Conservation (phyloP, 495 filamentous ascomycete genomes). For the Darksidea phi region DNA sequence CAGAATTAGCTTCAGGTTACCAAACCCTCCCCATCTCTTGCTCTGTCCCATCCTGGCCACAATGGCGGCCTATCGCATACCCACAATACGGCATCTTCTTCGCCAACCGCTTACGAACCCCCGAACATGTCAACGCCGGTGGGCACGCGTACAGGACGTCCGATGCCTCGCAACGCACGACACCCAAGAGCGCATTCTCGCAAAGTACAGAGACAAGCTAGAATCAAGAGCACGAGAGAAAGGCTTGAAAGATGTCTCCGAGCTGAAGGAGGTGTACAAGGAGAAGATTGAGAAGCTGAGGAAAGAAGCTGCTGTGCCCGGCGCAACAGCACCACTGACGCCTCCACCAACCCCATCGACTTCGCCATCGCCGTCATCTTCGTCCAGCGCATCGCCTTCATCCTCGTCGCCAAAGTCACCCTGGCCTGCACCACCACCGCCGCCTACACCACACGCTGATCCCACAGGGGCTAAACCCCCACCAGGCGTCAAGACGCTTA, state of each 20-base stretch:
- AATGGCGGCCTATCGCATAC: slow-evolving; percentile 24
- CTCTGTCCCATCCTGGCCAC: not conserved
- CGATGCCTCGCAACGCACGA: slow-evolving; percentile 76
- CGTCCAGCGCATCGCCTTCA: not conserved
- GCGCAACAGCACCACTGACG: slow-evolving; percentile 50
- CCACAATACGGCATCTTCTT: slow-evolving; percentile 37
- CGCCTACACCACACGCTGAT: slow-evolving; percentile 36
- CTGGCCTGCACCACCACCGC: slow-evolving; percentile 41
- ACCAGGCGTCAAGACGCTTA: slow-evolving; percentile 73
- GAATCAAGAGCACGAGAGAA: slow-evolving; percentile 79
- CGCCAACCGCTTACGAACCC: slow-evolving; percentile 34
- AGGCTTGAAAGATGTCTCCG: slow-evolving; percentile 69
- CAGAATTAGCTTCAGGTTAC: no score
- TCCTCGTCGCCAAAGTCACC: slow-evolving; percentile 25
- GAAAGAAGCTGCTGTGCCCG: slow-evolving; percentile 58
- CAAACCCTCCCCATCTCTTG: not conserved
- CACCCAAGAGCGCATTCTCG: slow-evolving; percentile 62
- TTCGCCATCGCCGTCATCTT: slow-evolving; percentile 14
- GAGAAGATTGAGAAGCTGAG: slow-evolving; percentile 72
- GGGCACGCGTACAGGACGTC: slow-evolving; percentile 89
- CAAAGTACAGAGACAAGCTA: slow-evolving; percentile 87
- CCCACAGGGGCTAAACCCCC: slow-evolving; percentile 40
- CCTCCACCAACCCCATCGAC: slow-evolving; percentile 26
- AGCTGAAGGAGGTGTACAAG: slow-evolving; percentile 77
- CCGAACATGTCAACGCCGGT: slow-evolving; percentile 64